Conservation (phyloP, 139 green algal genomes). For the Closterium sp. region DNA sequence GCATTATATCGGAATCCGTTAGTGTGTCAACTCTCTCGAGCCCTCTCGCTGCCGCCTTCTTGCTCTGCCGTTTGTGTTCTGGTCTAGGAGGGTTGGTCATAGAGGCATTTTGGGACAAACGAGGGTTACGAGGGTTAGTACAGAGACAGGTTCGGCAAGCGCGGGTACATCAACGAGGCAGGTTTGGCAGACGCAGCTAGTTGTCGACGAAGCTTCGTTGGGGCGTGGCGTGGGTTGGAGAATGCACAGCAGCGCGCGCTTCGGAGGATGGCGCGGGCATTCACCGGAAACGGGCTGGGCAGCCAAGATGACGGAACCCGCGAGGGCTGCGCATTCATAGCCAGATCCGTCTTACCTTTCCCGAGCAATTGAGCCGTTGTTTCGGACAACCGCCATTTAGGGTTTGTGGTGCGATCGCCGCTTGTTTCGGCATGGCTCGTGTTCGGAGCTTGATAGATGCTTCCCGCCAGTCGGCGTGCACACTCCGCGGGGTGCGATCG, state of each 20-base stretch:
- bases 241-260: too few species aligned
- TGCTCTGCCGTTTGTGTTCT: too few species aligned
- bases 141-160: too few species aligned
- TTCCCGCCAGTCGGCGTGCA: too few species aligned
- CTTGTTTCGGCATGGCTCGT: neutral
- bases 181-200: too few species aligned
- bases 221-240: neutral
- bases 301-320: neutral
- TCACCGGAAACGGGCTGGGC: neutral
- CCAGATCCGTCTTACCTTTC: neutral
- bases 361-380: neutral
- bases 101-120: too few species aligned
- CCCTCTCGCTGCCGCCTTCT: neutral
- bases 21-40: too few species aligned
- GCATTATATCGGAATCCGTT: neutral
- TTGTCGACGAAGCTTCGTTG: too few species aligned
- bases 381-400: neutral
- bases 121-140: too few species aligned
- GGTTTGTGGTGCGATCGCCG: neutral
- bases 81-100: neutral
- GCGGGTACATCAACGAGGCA: too few species aligned
- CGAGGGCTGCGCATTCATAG: neutral
- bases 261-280: too few species aligned
- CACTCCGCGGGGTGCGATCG: neutral
- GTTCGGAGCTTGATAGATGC: neutral